Base-by-base conservation (phyloP, 1,284 basidiomycete species). In the Malassezia brasiliensis region DNA sequence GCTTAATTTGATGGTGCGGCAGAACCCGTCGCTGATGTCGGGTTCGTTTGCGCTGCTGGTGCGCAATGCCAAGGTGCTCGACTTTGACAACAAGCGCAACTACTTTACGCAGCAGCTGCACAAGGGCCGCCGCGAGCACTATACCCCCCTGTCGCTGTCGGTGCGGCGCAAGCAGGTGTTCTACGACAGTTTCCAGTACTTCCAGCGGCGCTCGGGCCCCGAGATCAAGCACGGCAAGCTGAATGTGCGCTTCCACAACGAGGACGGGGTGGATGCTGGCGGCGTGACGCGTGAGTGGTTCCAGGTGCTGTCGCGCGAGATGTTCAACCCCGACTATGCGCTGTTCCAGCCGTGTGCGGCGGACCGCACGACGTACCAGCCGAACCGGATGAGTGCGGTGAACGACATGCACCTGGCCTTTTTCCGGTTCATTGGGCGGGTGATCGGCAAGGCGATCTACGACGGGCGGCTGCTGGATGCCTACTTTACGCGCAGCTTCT, bases 271-370 rank as follows among this genome's bases (percentile, higher is more conserved):
- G 45, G 94, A 98, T 75, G 94, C 94, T 0, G 94, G 94, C 25
- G 94, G 94, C 68, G 89, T 98, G 39, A 96, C 94, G 2, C 83
- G 93, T 62, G 93, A 96, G 78, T 96, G 93, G 93, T 96, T 93
- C 83, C 88, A 90, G 67, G 93, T 96, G 52, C 83, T 99, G 19
- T 91, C 93, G 1, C 82, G 90, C 52, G 91, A 96, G 76, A 99
- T 99, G 87, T 96, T 99, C 77, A 90, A 99, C 75, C 91, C 94
- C n/a, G 89, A 94, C 77, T 96, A 98, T 68, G 90, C 90, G 6
- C 81, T 98, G 19, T 99, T 98, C 82, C 89, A 96, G 74, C 93
- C 93, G 10, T 96, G 63, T 47, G 68, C 66, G 0, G 90, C 90
- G 5, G 90, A 96, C 75, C 83, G 84, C 65, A 82, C 88, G 56